Base-by-base conservation (phyloP, 1,284 basidiomycete species). In the Boletus holoroseus region DNA sequence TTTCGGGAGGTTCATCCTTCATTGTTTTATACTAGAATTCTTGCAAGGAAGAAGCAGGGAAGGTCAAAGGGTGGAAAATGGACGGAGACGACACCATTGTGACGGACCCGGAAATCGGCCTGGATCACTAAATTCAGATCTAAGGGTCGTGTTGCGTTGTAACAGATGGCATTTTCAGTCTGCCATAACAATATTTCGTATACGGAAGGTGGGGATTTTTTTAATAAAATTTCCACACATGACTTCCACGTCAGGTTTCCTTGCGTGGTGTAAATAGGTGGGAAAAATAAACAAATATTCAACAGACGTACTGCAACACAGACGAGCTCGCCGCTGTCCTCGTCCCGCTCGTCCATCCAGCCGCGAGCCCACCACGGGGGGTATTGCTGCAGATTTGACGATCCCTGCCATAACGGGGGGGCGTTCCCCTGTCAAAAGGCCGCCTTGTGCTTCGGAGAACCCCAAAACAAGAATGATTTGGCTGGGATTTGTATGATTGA, bases 51-150 rank as follows among this genome's bases (percentile, higher is more conserved):
- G 67, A 66, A 66, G 64, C 55, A 67, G 65, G 64, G 60, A 68
- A 61, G 62, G 62, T 61, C 54, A 13, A 64, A 66, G 67, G 67
- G 64, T 60, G 70, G 69, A 73, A 73, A 76, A 71, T 73, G 71
- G 72, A 73, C 69, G 69, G 71, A 63, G 67, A 70, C 71, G 58
- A 68, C 64, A 73, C 73, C 72, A 75, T 71, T 70, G 68, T 69
- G 63, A 69, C 69, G 74, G 76, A 69, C 73, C 64, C 72, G 71
- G 71, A 69, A 74, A 77, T 76, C 74, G 76, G 77, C 65, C 70
- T 76, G 70, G 72, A 80, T 78, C 76, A 77, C 74, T 73, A 73
- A 77, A 76, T 71, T 75, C 72, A 80, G 78, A 82, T 81, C 78
- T 81, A 78, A 72, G 70, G 71, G 68, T 71, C 64, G 67, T 58